Evolutionary conservation across 148 eudicot genomes (phyloP).

Genomic region (Limonium bicolor): DNA sequence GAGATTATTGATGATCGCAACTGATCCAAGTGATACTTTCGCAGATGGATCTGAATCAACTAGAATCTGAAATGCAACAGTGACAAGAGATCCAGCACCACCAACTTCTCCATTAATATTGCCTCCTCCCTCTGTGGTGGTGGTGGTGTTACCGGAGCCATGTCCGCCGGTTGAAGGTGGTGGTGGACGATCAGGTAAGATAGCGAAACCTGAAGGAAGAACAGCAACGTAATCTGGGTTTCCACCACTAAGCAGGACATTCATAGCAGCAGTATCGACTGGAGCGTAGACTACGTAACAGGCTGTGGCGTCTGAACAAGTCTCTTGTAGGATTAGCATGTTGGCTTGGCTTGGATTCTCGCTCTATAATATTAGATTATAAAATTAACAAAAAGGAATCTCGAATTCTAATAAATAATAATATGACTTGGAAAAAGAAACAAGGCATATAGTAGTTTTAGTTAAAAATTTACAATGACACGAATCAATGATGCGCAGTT

Average conservation of each 20-base stretch:
- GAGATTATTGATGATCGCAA: slow-evolving; percentile 16
- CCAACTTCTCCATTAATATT: too few species aligned
- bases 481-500: slow-evolving; percentile 36
- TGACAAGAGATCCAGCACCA: slow-evolving; percentile 32
- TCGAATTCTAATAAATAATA: too few species aligned
- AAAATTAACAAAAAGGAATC: too few species aligned
- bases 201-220: slow-evolving; percentile 5
- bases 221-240: slow-evolving; percentile 1
- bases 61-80: slow-evolving; percentile 25
- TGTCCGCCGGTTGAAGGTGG: too few species aligned
- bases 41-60: slow-evolving; percentile 18
- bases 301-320: neutral
- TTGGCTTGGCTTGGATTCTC: neutral
- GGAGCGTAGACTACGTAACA: slow-evolving; percentile 4
- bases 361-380: neutral
- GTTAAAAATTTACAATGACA: slow-evolving; percentile 45
- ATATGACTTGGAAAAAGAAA: too few species aligned
- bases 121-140: too few species aligned
- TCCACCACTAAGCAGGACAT: neutral
- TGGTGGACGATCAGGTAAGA: neutral
- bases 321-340: slow-evolving; percentile 4
- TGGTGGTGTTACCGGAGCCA: too few species aligned
- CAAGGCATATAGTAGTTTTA: neutral
- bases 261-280: neutral
- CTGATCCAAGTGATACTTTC: slow-evolving; percentile 15